Percentiles rank a stretch among this genome's conserved stretches.
These are phyloP conservation scores for Omphalotus olearius DNA, from an alignment of 1,284 basidiomycete genomes.

Conservation along the genomic window DNA sequence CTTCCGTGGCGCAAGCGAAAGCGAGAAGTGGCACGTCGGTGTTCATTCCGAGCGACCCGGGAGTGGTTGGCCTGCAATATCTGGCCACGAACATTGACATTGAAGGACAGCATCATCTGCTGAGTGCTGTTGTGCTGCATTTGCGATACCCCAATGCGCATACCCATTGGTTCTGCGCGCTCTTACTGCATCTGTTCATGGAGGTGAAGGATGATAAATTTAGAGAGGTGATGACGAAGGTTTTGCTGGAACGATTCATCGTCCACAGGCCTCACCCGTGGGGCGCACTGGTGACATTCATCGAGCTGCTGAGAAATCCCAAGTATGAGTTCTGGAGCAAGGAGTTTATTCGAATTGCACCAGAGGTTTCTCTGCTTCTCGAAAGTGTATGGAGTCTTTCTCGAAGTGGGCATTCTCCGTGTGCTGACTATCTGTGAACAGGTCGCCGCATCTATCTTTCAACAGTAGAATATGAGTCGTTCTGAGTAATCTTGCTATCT, in stretches of 20 bases:
- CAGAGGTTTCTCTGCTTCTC: slow-evolving; percentile 77
- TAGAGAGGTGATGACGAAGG: slow-evolving; percentile 87
- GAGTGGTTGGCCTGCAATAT: slow-evolving; percentile 79
- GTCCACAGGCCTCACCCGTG: slow-evolving; percentile 96
- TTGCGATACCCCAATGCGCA: slow-evolving; percentile 96
- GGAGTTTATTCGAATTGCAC: slow-evolving; percentile 75
- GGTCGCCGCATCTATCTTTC: slow-evolving; percentile 73
- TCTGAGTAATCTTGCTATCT: slow-evolving; percentile 39
- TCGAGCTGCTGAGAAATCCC: slow-evolving; percentile 81
- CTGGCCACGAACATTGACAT: slow-evolving; percentile 82
- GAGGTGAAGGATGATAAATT: slow-evolving; percentile 75
- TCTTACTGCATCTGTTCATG: slow-evolving; percentile 84
- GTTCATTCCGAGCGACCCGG: slow-evolving; percentile 78
- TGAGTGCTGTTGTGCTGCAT: slow-evolving; percentile 89
- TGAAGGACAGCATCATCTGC: slow-evolving; percentile 93
- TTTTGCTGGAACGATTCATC: slow-evolving; percentile 90
- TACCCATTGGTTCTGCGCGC: slow-evolving; percentile 92
- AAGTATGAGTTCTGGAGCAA: slow-evolving; percentile 88
- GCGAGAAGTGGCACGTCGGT: slow-evolving; percentile 74
- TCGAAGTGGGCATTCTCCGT: neutral
- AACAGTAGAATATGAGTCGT: slow-evolving; percentile 52
- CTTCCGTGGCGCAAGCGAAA: slow-evolving; percentile 83
- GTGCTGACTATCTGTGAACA: slow-evolving; percentile 24
- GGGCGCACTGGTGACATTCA: slow-evolving; percentile 92
- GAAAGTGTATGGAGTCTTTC: slow-evolving; percentile 58